Conservation (phyloP, 257 asterid species). For the Capsicum rhomboideum region DNA sequence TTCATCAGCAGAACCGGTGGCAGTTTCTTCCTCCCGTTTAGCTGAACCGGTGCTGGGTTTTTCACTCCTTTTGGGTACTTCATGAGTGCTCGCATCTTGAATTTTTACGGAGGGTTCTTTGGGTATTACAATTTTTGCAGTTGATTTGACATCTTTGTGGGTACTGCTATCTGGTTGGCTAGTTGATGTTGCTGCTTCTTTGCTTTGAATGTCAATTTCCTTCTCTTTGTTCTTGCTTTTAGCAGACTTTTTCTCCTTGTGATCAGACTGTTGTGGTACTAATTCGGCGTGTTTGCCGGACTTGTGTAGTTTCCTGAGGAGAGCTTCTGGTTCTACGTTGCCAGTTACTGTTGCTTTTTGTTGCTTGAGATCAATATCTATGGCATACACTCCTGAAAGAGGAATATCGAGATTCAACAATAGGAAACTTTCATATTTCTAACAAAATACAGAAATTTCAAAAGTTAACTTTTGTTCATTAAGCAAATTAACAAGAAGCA, state of each 20-base stretch:
- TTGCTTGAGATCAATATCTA: conserved; percentile 50
- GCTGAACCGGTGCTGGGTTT: background rate
- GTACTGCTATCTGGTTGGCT: background rate
- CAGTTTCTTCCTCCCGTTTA: background rate
- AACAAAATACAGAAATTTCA: background rate
- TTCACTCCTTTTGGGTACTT: background rate
- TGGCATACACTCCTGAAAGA: conserved; percentile 38
- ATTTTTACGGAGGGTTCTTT: background rate
- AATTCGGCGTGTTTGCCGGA: conserved; percentile 56
- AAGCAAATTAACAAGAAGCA: background rate
- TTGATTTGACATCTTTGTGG: conserved; percentile 7
- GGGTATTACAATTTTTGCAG: background rate
- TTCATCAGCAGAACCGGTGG: background rate
- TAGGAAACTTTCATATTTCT: background rate
- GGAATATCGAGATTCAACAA: background rate
- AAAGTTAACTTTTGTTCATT: no score
- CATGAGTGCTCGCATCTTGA: background rate
- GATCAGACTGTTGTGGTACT: conserved; percentile 33
- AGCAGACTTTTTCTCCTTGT: conserved; percentile 4
- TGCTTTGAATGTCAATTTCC: conserved; percentile 5
- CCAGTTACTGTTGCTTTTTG: conserved; percentile 59
- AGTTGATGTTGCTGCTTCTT: background rate
- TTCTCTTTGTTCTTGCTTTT: conserved; percentile 14
- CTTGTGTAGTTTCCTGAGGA: conserved; percentile 33
- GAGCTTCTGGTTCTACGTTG: conserved; percentile 25